These are phyloP conservation scores for Turnera subulata DNA, from an alignment of 345 rosid species.

Conservation along the genomic window DNA sequence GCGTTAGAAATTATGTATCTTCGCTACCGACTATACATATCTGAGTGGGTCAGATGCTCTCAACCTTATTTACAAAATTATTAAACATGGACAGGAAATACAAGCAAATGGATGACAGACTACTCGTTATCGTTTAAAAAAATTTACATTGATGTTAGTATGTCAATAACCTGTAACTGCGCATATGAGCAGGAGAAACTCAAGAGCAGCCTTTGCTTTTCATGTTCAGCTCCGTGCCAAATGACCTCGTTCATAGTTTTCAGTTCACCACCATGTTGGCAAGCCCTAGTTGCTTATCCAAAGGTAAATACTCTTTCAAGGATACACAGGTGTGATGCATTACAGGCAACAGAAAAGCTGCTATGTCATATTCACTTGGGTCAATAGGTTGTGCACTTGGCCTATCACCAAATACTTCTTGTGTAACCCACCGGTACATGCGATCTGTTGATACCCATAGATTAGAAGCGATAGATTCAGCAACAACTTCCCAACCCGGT, in stretches of 20 bases:
- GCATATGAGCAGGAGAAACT: too few species aligned
- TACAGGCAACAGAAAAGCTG: slow-evolving; percentile 39
- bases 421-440: slow-evolving; percentile 39
- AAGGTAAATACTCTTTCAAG: slow-evolving; percentile 55
- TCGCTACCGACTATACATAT: too few species aligned
- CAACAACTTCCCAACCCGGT: slow-evolving; percentile 54
- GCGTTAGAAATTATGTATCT: too few species aligned
- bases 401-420: slow-evolving; percentile 16
- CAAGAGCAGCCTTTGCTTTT: too few species aligned
- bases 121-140: too few species aligned
- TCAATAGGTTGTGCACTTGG: slow-evolving; percentile 33
- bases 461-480: slow-evolving; percentile 42
- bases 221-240: too few species aligned
- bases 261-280: slow-evolving; percentile 43
- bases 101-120: too few species aligned
- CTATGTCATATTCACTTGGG: slow-evolving; percentile 38
- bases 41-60: too few species aligned
- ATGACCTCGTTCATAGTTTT: background rate
- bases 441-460: slow-evolving; percentile 66
- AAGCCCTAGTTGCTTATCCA: slow-evolving; percentile 70
- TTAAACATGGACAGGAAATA: too few species aligned
- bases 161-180: too few species aligned
- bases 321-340: slow-evolving; percentile 52
- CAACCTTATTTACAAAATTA: too few species aligned
- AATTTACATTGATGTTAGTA: too few species aligned